Evolutionary conservation across 2,329 filamentous ascomycete genomes (phyloP).

Genomic region (Diplodia intermedia): DNA sequence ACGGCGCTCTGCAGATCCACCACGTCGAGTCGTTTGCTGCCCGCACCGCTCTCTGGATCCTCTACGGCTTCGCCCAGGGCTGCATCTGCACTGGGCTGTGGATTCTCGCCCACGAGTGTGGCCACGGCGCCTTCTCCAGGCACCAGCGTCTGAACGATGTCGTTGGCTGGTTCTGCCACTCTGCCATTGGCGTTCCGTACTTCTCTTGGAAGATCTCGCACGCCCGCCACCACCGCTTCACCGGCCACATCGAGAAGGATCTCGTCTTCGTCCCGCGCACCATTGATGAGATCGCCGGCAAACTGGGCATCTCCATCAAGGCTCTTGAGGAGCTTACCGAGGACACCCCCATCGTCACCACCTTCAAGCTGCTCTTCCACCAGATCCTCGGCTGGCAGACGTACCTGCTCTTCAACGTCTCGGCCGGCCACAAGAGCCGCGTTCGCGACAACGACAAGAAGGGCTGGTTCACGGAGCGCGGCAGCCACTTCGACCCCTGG

Average conservation of each 20-base stretch:
- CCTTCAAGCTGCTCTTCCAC: slow-evolving; percentile 64
- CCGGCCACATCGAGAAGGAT: slow-evolving; percentile 72
- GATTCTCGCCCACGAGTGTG: slow-evolving; percentile 75
- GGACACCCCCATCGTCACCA: slow-evolving; percentile 66
- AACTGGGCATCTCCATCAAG: slow-evolving; percentile 35
- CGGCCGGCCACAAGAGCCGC: slow-evolving; percentile 29
- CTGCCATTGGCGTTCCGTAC: slow-evolving; percentile 70
- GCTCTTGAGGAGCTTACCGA: slow-evolving; percentile 55
- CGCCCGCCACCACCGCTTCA: slow-evolving; percentile 72
- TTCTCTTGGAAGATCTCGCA: slow-evolving; percentile 77
- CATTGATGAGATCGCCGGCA: slow-evolving; percentile 31
- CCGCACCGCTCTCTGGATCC: slow-evolving; percentile 60
- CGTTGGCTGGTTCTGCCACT: slow-evolving; percentile 71
- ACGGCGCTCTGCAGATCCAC: slow-evolving; percentile 62
- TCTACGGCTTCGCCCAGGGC: slow-evolving; percentile 70
- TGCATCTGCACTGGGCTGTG: slow-evolving; percentile 72
- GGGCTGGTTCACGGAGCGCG: slow-evolving; percentile 29
- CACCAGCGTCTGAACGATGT: slow-evolving; percentile 64
- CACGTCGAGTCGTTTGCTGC: slow-evolving; percentile 54
- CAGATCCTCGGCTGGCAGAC: slow-evolving; percentile 70
- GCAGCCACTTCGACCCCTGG: slow-evolving; percentile 66
- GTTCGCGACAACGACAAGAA: slow-evolving; percentile 29
- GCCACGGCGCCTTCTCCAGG: slow-evolving; percentile 71
- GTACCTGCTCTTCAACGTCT: slow-evolving; percentile 66
- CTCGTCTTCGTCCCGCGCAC: slow-evolving; percentile 48